phyloP scores from a whole-genome alignment of 2,329 filamentous ascomycete species.

The Purpureocillium takamizusanense region DNA sequence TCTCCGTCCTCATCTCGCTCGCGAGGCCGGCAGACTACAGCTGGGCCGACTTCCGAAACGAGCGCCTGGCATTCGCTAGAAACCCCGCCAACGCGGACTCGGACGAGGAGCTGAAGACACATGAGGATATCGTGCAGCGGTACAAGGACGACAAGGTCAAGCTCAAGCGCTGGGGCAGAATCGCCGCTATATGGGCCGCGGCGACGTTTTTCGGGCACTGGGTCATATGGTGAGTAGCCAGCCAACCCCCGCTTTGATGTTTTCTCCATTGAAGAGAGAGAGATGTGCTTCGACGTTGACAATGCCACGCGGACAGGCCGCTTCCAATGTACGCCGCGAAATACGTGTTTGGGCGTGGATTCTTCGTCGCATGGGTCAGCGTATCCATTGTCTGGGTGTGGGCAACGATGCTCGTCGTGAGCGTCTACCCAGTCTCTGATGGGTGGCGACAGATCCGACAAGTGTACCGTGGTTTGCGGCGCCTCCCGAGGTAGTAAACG shows the following conservation, averaged over 20 bases:
- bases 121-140: slow-evolving; percentile 13
- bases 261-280: too few species aligned
- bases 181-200: slow-evolving; percentile 34
- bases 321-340: slow-evolving; percentile 44
- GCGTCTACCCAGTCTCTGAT: slow-evolving; percentile 40
- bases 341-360: slow-evolving; percentile 38
- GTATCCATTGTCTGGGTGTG: slow-evolving; percentile 44
- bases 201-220: slow-evolving; percentile 43
- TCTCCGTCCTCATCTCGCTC: slow-evolving; percentile 36
- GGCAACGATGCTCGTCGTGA: slow-evolving; percentile 37
- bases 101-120: slow-evolving; percentile 10
- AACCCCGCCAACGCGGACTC: slow-evolving; percentile 7
- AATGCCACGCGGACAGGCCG: slow-evolving; percentile 24
- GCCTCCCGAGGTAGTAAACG: not conserved
- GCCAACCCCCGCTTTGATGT: too few species aligned
- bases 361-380: slow-evolving; percentile 41
- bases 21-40: slow-evolving; percentile 31
- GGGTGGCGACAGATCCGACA: slow-evolving; percentile 21
- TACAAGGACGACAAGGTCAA: slow-evolving; percentile 22
- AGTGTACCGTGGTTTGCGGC: slow-evolving; percentile 8
- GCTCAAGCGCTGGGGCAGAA: slow-evolving; percentile 35
- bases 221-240: slow-evolving; percentile 41
- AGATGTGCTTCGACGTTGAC: too few species aligned
- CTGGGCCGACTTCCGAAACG: slow-evolving; percentile 29
- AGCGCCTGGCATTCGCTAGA: slow-evolving; percentile 28